A percentile compares a stretch with the other conserved stretches of the same genome.
Evolutionary conservation across 2,329 filamentous ascomycete species (phyloP).

Genomic region (Paecilomyces sp.): DNA sequence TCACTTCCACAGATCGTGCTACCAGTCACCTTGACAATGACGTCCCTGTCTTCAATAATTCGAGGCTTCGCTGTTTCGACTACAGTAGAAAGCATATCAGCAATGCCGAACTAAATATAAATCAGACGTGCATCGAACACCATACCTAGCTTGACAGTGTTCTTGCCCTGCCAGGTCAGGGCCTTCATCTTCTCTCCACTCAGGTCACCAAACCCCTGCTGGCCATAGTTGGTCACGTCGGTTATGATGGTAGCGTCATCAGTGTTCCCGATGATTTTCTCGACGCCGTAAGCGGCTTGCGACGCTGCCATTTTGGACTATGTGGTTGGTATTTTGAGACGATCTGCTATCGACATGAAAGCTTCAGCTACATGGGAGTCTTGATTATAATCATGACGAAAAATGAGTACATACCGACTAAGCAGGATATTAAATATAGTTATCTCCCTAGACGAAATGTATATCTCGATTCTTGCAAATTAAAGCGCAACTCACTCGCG

Average conservation of each 20-base stretch:
- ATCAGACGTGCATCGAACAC: background rate
- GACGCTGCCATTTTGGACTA: slow-evolving; percentile 47
- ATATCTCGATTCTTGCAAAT: background rate
- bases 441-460: background rate
- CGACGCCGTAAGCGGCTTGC: slow-evolving; percentile 60
- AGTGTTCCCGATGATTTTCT: slow-evolving; percentile 62
- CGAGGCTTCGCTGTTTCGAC: slow-evolving; percentile 63
- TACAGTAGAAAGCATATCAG: slow-evolving; percentile 13
- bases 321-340: background rate
- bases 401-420: background rate
- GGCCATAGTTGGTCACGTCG: slow-evolving; percentile 60
- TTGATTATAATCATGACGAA: background rate
- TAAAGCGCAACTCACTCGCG: background rate
- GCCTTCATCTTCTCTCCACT: slow-evolving; percentile 66
- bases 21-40: slow-evolving; percentile 71
- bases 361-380: background rate
- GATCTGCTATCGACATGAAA: background rate
- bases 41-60: slow-evolving; percentile 65
- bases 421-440: background rate
- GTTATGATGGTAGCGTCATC: slow-evolving; percentile 59
- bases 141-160: slow-evolving; percentile 60
- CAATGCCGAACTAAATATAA: background rate
- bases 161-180: slow-evolving; percentile 75
- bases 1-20: slow-evolving; percentile 57
- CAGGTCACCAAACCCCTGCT: slow-evolving; percentile 47